Conservation (phyloP, 2,329 filamentous ascomycete genomes). For the Colletotrichum somersetense region DNA sequence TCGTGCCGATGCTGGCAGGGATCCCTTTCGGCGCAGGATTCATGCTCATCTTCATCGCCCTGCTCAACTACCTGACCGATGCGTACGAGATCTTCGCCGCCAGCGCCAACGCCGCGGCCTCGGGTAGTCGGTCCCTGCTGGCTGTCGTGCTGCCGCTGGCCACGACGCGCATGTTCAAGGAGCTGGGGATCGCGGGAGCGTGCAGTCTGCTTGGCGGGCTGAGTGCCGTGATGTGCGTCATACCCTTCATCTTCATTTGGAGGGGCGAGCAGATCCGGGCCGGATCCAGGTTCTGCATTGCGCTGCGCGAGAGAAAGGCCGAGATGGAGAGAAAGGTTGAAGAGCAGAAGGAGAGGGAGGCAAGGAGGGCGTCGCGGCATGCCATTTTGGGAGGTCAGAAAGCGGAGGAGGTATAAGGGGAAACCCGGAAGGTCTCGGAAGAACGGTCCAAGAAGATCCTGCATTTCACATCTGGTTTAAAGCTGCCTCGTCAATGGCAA, state of each 20-base stretch:
- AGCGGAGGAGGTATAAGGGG: slow-evolving; percentile 21
- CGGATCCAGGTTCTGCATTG: slow-evolving; percentile 72
- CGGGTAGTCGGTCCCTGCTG: slow-evolving; percentile 41
- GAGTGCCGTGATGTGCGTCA: slow-evolving; percentile 62
- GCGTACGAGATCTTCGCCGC: slow-evolving; percentile 74
- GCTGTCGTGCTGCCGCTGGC: slow-evolving; percentile 66
- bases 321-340: slow-evolving; percentile 58
- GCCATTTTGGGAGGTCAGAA: neutral
- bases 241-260: slow-evolving; percentile 68
- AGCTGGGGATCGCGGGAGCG: slow-evolving; percentile 62
- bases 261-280: slow-evolving; percentile 67
- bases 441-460: no score
- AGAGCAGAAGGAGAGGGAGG: slow-evolving; percentile 49
- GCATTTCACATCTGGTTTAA: neutral
- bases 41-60: slow-evolving; percentile 72
- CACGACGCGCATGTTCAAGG: slow-evolving; percentile 62
- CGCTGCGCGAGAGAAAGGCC: slow-evolving; percentile 64
- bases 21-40: slow-evolving; percentile 73
- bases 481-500: neutral
- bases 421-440: neutral
- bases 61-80: slow-evolving; percentile 75
- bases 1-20: slow-evolving; percentile 70
- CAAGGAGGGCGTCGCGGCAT: neutral
- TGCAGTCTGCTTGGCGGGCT: slow-evolving; percentile 66
- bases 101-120: slow-evolving; percentile 44